Base-by-base conservation (phyloP, 305 asterid species). In the Plantago coronopus region DNA sequence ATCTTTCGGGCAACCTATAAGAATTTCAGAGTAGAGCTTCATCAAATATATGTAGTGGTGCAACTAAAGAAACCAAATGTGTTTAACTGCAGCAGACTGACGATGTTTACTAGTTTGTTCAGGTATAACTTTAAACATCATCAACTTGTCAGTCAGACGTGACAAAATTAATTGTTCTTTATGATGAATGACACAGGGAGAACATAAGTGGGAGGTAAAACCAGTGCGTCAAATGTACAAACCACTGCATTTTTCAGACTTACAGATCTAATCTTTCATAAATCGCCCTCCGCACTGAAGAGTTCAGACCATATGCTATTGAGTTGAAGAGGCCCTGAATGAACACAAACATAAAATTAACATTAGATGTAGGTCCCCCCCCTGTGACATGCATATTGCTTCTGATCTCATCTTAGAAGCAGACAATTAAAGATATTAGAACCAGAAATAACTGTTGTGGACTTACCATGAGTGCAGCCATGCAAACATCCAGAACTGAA, bases 281-380 rank as follows among this genome's bases (percentile, higher is more conserved):
- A 62, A 91, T 75, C 72, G 95, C 94, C 68, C 94, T 79, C 61
- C 96, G 79, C 65, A 91, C 98, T 55, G 98, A 84, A 56, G 97
- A 77, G 87, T 93, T 93, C 63, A 93, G 91, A 63, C 98, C 98
- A 21, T 93, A 93, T n/a, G 98, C 96, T 54, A 93, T 83, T 48
- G 98, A 93, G 81, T 86, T 89, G 82, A 89, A 89, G 64, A 89
- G 89, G 64, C 98, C 98, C 96, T 91, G 23, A 74, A 70, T 57
- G 74, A 73, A 53, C 46, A 21, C 46, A 59, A 13, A 46, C 21
- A 66, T 44, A 59, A 14, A 49, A 62, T 54, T 34, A 34, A 2
- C 11, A 34, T 7, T 12, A 34, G 12, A 34, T 34, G 40, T 34
- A 34, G 12, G 40, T 8, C 40, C 40, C 40, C 31, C 31, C 12